Percentiles rank a stretch among this genome's conserved stretches.
Conservation (phyloP, 345 rosid species). For the Corchorus olitorius region DNA sequence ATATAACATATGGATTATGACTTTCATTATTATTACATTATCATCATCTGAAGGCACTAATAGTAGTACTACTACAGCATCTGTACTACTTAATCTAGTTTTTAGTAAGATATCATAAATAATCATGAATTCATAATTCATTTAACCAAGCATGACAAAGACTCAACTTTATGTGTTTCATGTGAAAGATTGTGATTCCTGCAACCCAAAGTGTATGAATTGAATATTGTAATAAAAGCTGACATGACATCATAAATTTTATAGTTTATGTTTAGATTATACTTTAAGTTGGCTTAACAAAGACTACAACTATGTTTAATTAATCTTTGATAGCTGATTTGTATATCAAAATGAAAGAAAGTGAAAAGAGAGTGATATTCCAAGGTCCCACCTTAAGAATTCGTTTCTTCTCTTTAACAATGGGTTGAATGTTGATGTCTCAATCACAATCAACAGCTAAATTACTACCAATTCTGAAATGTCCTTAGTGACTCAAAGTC, state of each 20-base stretch:
- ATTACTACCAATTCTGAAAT: not conserved
- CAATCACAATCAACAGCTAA: not conserved
- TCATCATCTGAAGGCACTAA: not conserved
- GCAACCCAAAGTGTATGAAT: not conserved
- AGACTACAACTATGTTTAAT: no score
- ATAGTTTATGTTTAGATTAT: not conserved
- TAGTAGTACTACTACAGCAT: not conserved
- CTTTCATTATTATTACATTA: not conserved
- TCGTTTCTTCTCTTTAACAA: slow-evolving; percentile 22
- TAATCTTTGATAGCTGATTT: not conserved
- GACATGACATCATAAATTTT: not conserved
- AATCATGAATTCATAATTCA: not conserved
- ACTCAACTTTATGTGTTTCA: slow-evolving; percentile 4
- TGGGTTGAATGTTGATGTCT: not conserved
- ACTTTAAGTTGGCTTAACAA: not conserved
- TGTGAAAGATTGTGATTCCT: slow-evolving; percentile 5
- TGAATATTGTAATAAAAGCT: not conserved
- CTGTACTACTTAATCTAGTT: not conserved
- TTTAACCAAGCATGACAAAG: not conserved
- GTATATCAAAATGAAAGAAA: not conserved
- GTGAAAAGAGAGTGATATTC: slow-evolving; percentile 5
- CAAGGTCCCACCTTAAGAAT: slow-evolving; percentile 14
- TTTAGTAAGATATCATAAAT: not conserved
- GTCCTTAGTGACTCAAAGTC: slow-evolving; percentile 5
- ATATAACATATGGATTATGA: not conserved